phyloP scores from a whole-genome alignment of 257 asterid genomes.

The Fraxinus anomala region DNA sequence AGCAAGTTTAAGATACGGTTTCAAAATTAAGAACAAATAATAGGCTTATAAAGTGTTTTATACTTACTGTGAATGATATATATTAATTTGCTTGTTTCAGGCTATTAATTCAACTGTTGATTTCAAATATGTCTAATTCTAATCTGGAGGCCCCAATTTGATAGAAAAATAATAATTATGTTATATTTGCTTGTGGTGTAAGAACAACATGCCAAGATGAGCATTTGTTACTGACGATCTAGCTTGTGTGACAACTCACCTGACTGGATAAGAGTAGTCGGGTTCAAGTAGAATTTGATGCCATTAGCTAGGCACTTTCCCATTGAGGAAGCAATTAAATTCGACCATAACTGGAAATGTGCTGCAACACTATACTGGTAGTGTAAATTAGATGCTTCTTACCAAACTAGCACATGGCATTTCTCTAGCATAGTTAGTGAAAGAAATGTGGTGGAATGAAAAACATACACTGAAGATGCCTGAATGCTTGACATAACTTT shows the following conservation, averaged over 20 bases:
- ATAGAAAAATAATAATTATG: background rate
- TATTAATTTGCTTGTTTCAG: background rate
- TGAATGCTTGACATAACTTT: background rate
- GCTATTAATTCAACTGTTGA: background rate
- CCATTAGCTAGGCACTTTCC: background rate
- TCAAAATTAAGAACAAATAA: background rate
- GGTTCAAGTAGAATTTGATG: background rate
- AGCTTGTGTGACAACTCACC: background rate
- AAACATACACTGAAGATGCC: background rate
- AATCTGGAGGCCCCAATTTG: background rate
- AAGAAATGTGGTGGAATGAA: background rate
- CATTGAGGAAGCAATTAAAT: background rate
- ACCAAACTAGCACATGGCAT: background rate
- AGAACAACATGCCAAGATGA: background rate
- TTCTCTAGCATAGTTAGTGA: background rate
- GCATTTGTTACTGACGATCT: background rate
- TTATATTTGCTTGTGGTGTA: background rate
- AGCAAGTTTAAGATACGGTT: background rate
- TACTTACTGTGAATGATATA: background rate
- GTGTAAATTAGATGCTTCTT: background rate
- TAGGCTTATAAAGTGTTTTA: background rate
- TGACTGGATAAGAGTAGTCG: background rate
- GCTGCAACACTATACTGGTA: background rate
- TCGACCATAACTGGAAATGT: background rate
- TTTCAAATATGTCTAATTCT: background rate